A percentile compares a stretch with the other conserved stretches of the same genome.
Conservation (phyloP, 2,329 filamentous ascomycete genomes). For the Calonectria leucothoes region DNA sequence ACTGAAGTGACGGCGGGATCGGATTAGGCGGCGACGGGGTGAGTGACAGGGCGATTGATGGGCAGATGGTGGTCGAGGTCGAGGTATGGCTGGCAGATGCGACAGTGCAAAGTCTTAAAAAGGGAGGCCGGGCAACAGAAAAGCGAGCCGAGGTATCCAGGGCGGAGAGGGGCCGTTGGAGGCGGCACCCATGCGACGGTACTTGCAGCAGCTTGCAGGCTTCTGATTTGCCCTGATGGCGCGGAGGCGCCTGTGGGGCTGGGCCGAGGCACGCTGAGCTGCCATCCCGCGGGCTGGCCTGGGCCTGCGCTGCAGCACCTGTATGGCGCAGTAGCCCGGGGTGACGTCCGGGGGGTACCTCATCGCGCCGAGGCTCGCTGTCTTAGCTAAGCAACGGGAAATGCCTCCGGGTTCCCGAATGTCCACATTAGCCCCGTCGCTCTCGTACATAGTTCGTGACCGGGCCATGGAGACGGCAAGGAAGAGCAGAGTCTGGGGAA, state of each 20-base stretch:
- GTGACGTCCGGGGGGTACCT: background rate
- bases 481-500: background rate
- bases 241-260: conserved; percentile 38
- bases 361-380: background rate
- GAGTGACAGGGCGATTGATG: conserved; percentile 6
- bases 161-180: conserved; percentile 28
- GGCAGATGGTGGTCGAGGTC: conserved; percentile 4
- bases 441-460: background rate
- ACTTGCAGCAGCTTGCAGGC: conserved; percentile 24
- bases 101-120: background rate
- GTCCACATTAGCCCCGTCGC: background rate
- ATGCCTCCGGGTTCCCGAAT: background rate
- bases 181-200: conserved; percentile 36
- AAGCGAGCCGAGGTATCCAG: conserved; percentile 33
- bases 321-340: background rate
- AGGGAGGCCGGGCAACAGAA: background rate
- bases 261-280: conserved; percentile 43
- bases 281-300: conserved; percentile 28
- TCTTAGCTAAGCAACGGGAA: background rate
- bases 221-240: no score
- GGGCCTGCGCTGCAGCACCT: no score
- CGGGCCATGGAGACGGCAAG: background rate
- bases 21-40: conserved; percentile 3
- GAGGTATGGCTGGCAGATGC: background rate
- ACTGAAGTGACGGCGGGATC: background rate